These are phyloP conservation scores for Alliaria petiolata DNA, from an alignment of 345 rosid genomes.

Conservation along the genomic window DNA sequence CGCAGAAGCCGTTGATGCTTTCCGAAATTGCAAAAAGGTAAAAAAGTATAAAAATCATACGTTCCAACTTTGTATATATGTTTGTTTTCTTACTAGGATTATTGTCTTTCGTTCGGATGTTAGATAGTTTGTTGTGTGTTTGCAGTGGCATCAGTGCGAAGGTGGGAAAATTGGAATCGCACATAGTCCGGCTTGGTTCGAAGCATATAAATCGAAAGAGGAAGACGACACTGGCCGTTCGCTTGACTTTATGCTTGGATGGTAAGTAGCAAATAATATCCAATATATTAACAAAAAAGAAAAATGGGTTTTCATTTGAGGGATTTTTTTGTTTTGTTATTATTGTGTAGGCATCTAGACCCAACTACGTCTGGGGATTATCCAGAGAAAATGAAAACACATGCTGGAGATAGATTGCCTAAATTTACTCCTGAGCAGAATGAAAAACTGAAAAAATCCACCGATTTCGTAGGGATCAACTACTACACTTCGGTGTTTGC, in stretches of 20 bases:
- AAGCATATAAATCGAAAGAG: conserved; percentile 7
- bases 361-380: conserved; percentile 38
- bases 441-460: conserved; percentile 29
- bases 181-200: conserved; percentile 25
- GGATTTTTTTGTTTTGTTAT: too few relatives aligned
- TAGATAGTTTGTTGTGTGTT: background rate
- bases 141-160: background rate
- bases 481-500: conserved; percentile 34
- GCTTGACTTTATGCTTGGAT: conserved; percentile 19
- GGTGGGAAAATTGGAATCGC: conserved; percentile 15
- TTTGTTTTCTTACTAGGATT: too few relatives aligned
- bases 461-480: conserved; percentile 39
- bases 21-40: background rate
- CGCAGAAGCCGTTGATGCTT: background rate
- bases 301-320: too few relatives aligned
- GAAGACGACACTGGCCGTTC: background rate
- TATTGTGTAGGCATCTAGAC: conserved; percentile 31
- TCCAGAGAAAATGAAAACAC: conserved; percentile 31
- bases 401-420: conserved; percentile 38
- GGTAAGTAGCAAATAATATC: conserved; percentile 2
- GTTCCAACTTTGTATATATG: too few relatives aligned
- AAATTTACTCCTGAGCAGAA: conserved; percentile 29
- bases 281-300: too few relatives aligned
- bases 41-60: background rate
- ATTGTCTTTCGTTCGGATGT: too few relatives aligned